Percentiles rank a stretch among this genome's conserved stretches.
Evolutionary conservation across 345 rosid species (phyloP).

Genomic region (Citrus glauca): DNA sequence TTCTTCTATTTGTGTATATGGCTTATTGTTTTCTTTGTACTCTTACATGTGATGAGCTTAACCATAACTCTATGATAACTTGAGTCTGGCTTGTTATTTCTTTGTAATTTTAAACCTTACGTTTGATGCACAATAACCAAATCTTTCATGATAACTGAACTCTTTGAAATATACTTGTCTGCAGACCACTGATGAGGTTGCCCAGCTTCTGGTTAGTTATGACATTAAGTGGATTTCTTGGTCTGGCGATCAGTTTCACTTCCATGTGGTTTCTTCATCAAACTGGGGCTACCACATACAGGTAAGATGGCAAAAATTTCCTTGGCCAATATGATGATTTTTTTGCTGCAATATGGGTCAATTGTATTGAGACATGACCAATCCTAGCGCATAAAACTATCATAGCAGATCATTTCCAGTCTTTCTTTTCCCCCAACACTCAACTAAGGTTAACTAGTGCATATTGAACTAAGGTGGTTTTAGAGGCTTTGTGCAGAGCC

Average conservation of each 20-base stretch:
- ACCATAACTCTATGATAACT: neutral
- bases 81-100: neutral
- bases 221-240: conserved; percentile 89
- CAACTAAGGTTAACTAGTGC: neutral
- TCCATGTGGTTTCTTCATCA: conserved; percentile 99
- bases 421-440: neutral
- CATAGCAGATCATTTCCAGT: neutral
- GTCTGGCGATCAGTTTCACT: conserved; percentile 95
- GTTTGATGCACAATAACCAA: neutral
- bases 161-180: conserved; percentile 10
- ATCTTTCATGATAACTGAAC: neutral
- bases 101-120: neutral
- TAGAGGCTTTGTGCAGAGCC: neutral
- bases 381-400: neutral
- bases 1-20: neutral
- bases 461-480: neutral
- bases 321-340: neutral
- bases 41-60: neutral
- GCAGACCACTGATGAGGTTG: conserved; percentile 81
- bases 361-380: neutral
- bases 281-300: conserved; percentile 97
- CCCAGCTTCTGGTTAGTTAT: conserved; percentile 87
- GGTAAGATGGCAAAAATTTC: conserved; percentile 37
- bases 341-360: neutral
- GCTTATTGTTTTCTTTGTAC: neutral